Percentiles rank a stretch among this genome's conserved stretches.
Conservation (phyloP, 2,329 filamentous ascomycete species). For the Pseudofabraea citricarpa region DNA sequence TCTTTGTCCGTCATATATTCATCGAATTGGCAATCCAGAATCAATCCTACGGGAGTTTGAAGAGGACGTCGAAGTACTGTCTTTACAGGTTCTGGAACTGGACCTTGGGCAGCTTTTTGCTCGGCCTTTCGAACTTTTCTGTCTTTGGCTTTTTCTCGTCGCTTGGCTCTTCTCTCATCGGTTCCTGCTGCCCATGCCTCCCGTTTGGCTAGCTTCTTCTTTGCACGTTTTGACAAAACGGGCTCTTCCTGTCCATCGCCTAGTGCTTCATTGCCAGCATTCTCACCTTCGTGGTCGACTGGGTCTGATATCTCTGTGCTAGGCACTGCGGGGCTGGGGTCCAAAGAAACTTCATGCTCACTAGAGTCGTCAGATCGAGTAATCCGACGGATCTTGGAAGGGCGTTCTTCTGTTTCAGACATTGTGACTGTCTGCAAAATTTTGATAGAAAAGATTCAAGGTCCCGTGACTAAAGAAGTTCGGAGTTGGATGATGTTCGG, state of each 20-base stretch:
- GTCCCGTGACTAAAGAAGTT: conserved; percentile 7
- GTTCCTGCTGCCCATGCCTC: conserved; percentile 73
- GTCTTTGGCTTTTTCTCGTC: conserved; percentile 47
- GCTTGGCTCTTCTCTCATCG: conserved; percentile 48
- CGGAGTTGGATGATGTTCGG: conserved; percentile 3
- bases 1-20: conserved; percentile 85
- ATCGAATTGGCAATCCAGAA: conserved; percentile 92
- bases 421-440: conserved; percentile 18
- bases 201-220: conserved; percentile 71
- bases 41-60: conserved; percentile 70
- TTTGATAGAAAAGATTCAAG: not conserved
- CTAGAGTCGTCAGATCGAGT: conserved; percentile 3
- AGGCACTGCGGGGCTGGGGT: not conserved
- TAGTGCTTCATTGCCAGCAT: not conserved
- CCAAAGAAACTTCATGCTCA: too few relatives aligned
- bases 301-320: not conserved
- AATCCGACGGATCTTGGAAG: conserved; percentile 25
- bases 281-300: conserved; percentile 3
- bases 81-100: conserved; percentile 25
- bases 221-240: conserved; percentile 88
- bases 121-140: conserved; percentile 45
- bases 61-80: conserved; percentile 25
- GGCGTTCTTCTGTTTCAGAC: conserved; percentile 24
- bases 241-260: too few relatives aligned
- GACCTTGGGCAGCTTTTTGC: conserved; percentile 36